Conservation (phyloP, 1,284 basidiomycete genomes). For the Cronartium quercuum region DNA sequence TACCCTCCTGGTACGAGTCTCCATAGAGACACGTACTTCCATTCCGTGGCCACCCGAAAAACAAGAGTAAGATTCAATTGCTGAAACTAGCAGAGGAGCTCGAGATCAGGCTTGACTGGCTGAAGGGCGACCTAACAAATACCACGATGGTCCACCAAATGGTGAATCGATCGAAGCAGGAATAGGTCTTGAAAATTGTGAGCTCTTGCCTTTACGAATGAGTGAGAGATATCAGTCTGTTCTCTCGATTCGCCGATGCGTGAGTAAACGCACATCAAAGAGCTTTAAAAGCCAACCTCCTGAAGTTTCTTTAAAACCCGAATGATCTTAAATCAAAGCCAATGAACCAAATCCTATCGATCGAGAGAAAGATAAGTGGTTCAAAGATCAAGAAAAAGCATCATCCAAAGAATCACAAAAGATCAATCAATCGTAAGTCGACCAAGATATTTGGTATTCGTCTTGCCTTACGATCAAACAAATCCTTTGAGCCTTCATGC, state of each 20-base stretch:
- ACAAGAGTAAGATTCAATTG: neutral
- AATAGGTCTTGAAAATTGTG: neutral
- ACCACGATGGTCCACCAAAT: neutral
- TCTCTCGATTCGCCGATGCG: neutral
- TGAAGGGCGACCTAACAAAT: neutral
- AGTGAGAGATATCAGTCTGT: neutral
- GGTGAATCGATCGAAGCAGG: neutral
- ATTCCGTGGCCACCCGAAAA: constrained; percentile 4
- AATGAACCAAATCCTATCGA: no score
- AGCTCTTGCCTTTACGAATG: constrained; percentile 13
- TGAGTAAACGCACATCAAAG: neutral
- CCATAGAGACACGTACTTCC: neutral
- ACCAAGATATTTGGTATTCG: neutral
- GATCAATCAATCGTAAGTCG: neutral
- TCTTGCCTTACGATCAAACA: constrained; percentile 11
- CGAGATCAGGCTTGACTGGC: neutral
- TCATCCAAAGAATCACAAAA: neutral
- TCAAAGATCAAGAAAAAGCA: neutral
- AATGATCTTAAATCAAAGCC: no score
- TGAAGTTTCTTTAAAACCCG: no score
- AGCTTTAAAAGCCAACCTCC: neutral
- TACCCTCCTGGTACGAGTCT: neutral
- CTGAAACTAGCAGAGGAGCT: neutral
- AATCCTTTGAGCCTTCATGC: neutral
- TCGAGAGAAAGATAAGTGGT: no score